Conservation (phyloP, 2,329 filamentous ascomycete species). For the Fusarium nematophilum region DNA sequence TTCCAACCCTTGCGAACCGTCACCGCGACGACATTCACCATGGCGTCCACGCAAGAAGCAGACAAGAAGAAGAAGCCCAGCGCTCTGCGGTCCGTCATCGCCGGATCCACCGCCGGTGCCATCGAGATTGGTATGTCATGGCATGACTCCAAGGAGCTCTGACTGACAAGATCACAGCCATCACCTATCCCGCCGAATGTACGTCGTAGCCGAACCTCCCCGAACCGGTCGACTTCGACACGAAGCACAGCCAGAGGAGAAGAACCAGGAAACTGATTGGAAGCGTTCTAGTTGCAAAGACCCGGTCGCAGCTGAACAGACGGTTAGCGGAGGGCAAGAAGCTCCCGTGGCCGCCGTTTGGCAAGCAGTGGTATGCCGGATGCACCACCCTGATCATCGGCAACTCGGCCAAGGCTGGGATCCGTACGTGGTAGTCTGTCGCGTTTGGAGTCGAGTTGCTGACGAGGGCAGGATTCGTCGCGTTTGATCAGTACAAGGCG, state of each 20-base stretch:
- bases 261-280: slow-evolving; percentile 15
- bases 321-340: slow-evolving; percentile 84
- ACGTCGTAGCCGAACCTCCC: slow-evolving; percentile 48
- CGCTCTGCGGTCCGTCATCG: slow-evolving; percentile 87
- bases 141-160: slow-evolving; percentile 1
- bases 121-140: slow-evolving; percentile 82
- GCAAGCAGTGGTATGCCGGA: slow-evolving; percentile 94
- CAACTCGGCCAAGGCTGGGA: slow-evolving; percentile 95
- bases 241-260: neutral
- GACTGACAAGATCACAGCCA: slow-evolving; percentile 60
- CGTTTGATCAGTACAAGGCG: slow-evolving; percentile 93
- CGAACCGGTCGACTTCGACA: slow-evolving; percentile 12
- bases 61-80: slow-evolving; percentile 68
- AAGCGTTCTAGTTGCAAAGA: slow-evolving; percentile 81
- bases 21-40: slow-evolving; percentile 28
- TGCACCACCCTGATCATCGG: slow-evolving; percentile 97
- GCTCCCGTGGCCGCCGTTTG: slow-evolving; percentile 94
- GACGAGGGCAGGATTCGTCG: slow-evolving; percentile 73
- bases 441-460: slow-evolving; percentile 7
- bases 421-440: slow-evolving; percentile 70
- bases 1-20: slow-evolving; percentile 2
- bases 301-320: slow-evolving; percentile 90
- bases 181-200: slow-evolving; percentile 96
- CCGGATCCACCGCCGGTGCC: slow-evolving; percentile 92
- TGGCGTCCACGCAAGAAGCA: slow-evolving; percentile 44